Conservation (phyloP, 345 rosid species). For the Syzygium jambos region DNA sequence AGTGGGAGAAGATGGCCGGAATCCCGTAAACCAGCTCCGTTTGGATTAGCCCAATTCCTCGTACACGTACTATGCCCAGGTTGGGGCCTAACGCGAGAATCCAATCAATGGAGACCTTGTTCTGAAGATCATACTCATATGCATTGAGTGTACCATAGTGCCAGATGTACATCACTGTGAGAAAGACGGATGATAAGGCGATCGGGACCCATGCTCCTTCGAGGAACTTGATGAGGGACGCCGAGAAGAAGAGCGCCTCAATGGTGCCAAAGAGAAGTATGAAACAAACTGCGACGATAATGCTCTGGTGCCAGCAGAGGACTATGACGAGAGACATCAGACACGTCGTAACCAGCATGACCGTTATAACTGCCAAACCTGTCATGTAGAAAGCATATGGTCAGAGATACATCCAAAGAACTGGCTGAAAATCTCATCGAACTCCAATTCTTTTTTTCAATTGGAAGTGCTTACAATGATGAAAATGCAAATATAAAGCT, state of each 20-base stretch:
- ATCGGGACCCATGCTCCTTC: slow-evolving; percentile 99
- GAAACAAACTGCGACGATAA: slow-evolving; percentile 57
- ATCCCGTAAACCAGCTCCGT: slow-evolving; percentile 89
- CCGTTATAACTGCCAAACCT: slow-evolving; percentile 99
- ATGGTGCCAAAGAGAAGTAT: slow-evolving; percentile 69
- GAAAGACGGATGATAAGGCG: slow-evolving; percentile 65
- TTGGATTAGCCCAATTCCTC: slow-evolving; percentile 83
- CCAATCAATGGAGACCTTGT: slow-evolving; percentile 95
- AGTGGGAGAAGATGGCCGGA: slow-evolving; percentile 95
- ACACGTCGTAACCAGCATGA: slow-evolving; percentile 97
- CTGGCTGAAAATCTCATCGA: not conserved
- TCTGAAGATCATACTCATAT: slow-evolving; percentile 79
- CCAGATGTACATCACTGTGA: slow-evolving; percentile 75
- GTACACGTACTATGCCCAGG: slow-evolving; percentile 82
- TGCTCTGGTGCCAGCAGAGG: slow-evolving; percentile 83
- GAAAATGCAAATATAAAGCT: not conserved
- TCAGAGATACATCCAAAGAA: not conserved
- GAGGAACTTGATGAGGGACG: slow-evolving; percentile 78
- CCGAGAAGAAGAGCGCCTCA: slow-evolving; percentile 88
- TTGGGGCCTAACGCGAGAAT: slow-evolving; percentile 63
- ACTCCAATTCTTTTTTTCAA: not conserved
- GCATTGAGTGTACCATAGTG: slow-evolving; percentile 75
- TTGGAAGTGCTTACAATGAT: not conserved
- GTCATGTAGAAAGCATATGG: slow-evolving; percentile 3
- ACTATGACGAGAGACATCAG: slow-evolving; percentile 91